Percentiles rank a stretch among this genome's conserved stretches.
These are phyloP conservation scores for Epichloe baconii DNA, from an alignment of 2,329 filamentous ascomycete genomes.

Conservation along the genomic window DNA sequence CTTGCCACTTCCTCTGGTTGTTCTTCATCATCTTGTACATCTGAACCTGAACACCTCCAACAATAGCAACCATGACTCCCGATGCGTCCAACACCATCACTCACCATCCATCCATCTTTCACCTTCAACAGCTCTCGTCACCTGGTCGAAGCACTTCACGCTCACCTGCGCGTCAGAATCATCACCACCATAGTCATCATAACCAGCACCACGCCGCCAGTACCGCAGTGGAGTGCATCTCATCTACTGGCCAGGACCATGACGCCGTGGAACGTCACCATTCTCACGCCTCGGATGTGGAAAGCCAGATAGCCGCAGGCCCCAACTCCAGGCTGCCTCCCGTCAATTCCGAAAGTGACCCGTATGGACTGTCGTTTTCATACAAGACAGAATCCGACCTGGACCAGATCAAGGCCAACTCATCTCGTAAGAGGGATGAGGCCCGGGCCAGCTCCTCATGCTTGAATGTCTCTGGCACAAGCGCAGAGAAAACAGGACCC, in stretches of 20 bases:
- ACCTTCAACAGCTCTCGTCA: conserved; percentile 22
- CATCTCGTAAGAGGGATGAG: conserved; percentile 57
- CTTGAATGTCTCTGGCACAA: background rate
- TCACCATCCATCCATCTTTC: conserved; percentile 32
- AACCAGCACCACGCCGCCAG: conserved; percentile 24
- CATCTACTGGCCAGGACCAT: conserved; percentile 18
- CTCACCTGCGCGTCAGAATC: conserved; percentile 10
- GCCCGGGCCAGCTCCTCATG: conserved; percentile 5
- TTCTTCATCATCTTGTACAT: background rate
- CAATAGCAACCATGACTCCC: conserved; percentile 23
- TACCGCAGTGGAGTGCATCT: conserved; percentile 30
- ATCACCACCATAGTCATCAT: conserved; percentile 2
- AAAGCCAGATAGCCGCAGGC: conserved; percentile 29
- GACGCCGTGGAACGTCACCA: conserved; percentile 30
- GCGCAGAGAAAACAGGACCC: conserved; percentile 7
- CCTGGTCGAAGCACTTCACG: conserved; percentile 16
- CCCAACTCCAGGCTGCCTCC: conserved; percentile 36
- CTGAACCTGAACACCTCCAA: background rate
- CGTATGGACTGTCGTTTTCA: conserved; percentile 62
- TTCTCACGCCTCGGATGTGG: conserved; percentile 30
- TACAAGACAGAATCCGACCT: conserved; percentile 72
- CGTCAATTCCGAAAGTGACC: conserved; percentile 57
- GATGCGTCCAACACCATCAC: conserved; percentile 28
- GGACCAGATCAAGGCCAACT: conserved; percentile 65
- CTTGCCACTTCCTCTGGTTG: background rate